Percentiles rank a stretch among this genome's conserved stretches.
These are phyloP conservation scores for Eucalyptus leucophloia DNA, from an alignment of 345 rosid species.

Conservation along the genomic window DNA sequence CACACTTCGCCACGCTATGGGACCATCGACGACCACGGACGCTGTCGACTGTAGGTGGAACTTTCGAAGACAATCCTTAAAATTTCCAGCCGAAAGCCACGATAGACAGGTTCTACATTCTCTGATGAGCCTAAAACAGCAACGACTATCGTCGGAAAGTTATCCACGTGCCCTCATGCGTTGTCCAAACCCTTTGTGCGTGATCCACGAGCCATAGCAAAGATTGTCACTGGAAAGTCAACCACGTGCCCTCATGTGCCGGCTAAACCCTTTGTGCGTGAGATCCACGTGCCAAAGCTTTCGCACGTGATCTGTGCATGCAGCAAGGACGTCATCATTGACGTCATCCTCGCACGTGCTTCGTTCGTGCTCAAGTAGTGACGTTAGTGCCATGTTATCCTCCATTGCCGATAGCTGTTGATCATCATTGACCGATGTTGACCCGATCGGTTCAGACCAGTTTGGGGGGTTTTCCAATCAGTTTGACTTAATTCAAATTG, in stretches of 20 bases:
- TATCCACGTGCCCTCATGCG: background rate
- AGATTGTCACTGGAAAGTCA: too few species aligned
- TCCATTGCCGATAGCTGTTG: background rate
- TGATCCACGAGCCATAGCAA: background rate
- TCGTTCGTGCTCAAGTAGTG: too few species aligned
- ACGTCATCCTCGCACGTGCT: background rate
- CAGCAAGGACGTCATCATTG: background rate
- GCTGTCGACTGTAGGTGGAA: background rate
- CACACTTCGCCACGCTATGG: accelerated
- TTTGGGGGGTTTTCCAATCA: too few species aligned
- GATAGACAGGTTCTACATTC: background rate
- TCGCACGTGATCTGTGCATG: background rate
- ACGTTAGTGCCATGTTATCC: background rate
- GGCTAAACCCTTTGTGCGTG: background rate
- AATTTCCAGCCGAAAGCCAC: background rate
- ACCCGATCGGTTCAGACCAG: background rate
- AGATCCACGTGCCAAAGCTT: background rate
- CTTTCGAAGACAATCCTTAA: background rate
- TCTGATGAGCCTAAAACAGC: background rate
- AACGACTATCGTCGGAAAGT: background rate
- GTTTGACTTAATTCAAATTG: too few species aligned
- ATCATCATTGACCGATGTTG: background rate
- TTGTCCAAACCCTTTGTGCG: background rate
- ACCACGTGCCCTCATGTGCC: background rate
- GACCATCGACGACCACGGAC: background rate